Conservation (phyloP, 2,329 filamentous ascomycete genomes). For the Mycosphaerella sp. region DNA sequence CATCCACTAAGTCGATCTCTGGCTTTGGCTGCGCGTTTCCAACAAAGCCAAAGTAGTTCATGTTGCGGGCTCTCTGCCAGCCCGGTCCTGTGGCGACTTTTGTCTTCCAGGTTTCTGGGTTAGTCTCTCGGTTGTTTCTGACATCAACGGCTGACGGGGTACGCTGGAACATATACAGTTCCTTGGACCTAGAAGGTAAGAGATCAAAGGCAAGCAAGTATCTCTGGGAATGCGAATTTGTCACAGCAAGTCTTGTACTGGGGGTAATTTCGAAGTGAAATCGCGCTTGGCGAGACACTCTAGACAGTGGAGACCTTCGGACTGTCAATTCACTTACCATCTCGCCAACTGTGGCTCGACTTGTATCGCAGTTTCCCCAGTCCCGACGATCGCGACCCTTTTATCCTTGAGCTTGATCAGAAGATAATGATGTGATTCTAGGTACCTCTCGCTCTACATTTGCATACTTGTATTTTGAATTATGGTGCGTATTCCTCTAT, state of each 20-base stretch:
- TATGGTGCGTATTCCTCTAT: slow-evolving; percentile 43
- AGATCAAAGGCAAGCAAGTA: too few species aligned
- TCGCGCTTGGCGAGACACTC: too few species aligned
- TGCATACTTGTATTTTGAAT: background rate
- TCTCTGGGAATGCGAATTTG: too few species aligned
- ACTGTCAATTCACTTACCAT: slow-evolving; percentile 9
- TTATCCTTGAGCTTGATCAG: slow-evolving; percentile 39
- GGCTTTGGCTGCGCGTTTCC: slow-evolving; percentile 33
- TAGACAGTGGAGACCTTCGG: too few species aligned
- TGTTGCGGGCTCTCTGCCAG: slow-evolving; percentile 46
- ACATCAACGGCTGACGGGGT: slow-evolving; percentile 37
- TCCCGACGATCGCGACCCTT: slow-evolving; percentile 41
- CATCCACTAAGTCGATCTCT: slow-evolving; percentile 41
- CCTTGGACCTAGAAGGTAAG: slow-evolving; percentile 22
- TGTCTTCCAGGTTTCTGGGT: slow-evolving; percentile 39
- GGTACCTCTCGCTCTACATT: too few species aligned
- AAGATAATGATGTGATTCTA: too few species aligned
- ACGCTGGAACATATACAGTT: slow-evolving; percentile 42
- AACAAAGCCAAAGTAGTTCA: slow-evolving; percentile 42
- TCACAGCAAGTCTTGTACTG: too few species aligned
- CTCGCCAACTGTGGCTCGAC: slow-evolving; percentile 37
- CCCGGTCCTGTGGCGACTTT: slow-evolving; percentile 36
- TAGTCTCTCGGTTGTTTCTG: slow-evolving; percentile 37
- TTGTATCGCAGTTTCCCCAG: slow-evolving; percentile 42
- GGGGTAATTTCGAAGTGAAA: too few species aligned